Conservation (phyloP, 805 yeast genomes). For the Sugiyamaella smithiae region DNA sequence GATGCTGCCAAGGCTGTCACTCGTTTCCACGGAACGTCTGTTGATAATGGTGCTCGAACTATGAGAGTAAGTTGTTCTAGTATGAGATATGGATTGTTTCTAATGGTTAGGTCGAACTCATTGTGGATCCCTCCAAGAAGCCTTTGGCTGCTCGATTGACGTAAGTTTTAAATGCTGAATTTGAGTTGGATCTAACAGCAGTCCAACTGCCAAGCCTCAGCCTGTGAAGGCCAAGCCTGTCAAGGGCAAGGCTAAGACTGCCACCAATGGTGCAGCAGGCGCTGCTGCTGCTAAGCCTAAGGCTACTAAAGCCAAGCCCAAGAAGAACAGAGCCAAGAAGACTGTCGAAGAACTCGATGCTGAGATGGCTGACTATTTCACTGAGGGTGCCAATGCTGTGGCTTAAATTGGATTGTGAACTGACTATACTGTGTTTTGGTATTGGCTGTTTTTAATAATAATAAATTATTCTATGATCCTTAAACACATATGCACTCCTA, state of each 20-base stretch:
- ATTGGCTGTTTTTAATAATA: background rate
- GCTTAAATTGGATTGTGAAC: background rate
- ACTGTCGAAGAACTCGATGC: constrained; percentile 92
- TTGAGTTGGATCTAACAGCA: background rate
- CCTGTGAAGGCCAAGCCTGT: constrained; percentile 15
- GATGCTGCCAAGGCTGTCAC: constrained; percentile 76
- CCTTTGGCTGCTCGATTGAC: constrained; percentile 68
- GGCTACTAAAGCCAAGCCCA: constrained; percentile 20
- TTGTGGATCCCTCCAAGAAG: constrained; percentile 78
- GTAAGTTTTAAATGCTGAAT: constrained; percentile 14
- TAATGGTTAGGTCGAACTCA: constrained; percentile 54
- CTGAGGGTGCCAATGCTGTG: constrained; percentile 14
- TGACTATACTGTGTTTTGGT: background rate
- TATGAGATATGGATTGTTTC: background rate
- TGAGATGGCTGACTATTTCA: constrained; percentile 95
- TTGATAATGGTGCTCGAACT: constrained; percentile 78
- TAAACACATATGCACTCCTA: no score
- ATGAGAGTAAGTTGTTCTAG: constrained; percentile 48
- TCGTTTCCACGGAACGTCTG: constrained; percentile 87
- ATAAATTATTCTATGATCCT: no score
- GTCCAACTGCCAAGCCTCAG: constrained; percentile 12
- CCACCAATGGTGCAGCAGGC: constrained; percentile 21
- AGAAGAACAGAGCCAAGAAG: constrained; percentile 50
- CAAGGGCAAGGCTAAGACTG: constrained; percentile 20
- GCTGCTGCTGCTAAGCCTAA: constrained; percentile 18